These are phyloP conservation scores for Thalassiosira ordinaria DNA, from an alignment of 352 stramenopile species.

Conservation along the genomic window DNA sequence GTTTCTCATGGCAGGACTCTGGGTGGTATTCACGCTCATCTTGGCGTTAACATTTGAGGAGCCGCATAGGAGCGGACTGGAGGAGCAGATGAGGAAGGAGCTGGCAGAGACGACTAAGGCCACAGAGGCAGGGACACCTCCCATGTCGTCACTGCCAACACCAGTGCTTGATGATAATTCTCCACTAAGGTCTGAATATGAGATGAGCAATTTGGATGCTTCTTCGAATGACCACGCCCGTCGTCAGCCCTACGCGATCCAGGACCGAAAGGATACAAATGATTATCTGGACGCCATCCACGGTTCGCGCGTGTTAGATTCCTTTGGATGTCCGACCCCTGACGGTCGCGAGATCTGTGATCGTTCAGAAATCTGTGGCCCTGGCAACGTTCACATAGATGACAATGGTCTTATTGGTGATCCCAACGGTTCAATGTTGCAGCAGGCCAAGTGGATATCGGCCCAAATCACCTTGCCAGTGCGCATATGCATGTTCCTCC, in stretches of 20 bases:
- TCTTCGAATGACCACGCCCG: too few species aligned
- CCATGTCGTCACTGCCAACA: too few species aligned
- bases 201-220: conserved; percentile 28
- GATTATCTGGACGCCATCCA: too few species aligned
- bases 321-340: neutral
- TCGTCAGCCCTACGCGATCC: too few species aligned
- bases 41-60: conserved; percentile 65
- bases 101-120: conserved; percentile 4
- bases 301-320: too few species aligned
- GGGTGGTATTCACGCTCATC: conserved; percentile 57
- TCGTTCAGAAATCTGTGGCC: neutral
- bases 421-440: conserved; percentile 17
- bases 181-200: conserved; percentile 8
- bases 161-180: too few species aligned
- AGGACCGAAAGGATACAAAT: too few species aligned
- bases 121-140: too few species aligned
- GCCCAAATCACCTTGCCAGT: conserved; percentile 54
- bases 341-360: neutral
- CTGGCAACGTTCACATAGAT: too few species aligned
- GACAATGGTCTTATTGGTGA: too few species aligned
- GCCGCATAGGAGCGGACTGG: conserved; percentile 63
- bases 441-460: conserved; percentile 29
- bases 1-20: conserved; percentile 77
- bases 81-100: conserved; percentile 44
- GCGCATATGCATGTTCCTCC: conserved; percentile 56